Percentiles rank a stretch among this genome's conserved stretches.
These are phyloP conservation scores for Periconia digitata DNA, from an alignment of 2,329 filamentous ascomycete species.

Conservation along the genomic window DNA sequence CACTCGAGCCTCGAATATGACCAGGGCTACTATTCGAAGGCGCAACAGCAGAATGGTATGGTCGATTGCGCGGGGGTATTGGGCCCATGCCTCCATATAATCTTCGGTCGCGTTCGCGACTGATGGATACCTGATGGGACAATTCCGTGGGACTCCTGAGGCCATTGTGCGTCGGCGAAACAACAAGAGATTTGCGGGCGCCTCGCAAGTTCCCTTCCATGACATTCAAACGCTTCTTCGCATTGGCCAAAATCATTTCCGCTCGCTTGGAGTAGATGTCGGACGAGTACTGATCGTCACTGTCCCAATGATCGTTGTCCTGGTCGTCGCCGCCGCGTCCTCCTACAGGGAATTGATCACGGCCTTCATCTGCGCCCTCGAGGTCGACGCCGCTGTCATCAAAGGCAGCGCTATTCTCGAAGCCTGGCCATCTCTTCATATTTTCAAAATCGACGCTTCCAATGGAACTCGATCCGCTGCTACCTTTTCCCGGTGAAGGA, in stretches of 20 bases:
- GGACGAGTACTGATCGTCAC: slow-evolving; percentile 69
- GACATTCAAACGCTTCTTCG: slow-evolving; percentile 83
- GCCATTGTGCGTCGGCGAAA: slow-evolving; percentile 54
- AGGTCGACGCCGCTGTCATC: slow-evolving; percentile 39
- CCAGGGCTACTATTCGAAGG: slow-evolving; percentile 32
- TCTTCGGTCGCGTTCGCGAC: slow-evolving; percentile 38
- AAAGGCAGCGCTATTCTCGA: slow-evolving; percentile 39
- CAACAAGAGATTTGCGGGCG: slow-evolving; percentile 68
- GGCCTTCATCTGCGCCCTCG: slow-evolving; percentile 31
- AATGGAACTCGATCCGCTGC: slow-evolving; percentile 44
- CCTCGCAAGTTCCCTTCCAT: slow-evolving; percentile 91
- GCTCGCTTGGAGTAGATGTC: slow-evolving; percentile 63
- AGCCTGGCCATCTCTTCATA: slow-evolving; percentile 38
- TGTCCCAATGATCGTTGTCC: slow-evolving; percentile 41
- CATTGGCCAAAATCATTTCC: slow-evolving; percentile 88
- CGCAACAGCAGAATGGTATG: slow-evolving; percentile 36
- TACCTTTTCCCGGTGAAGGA: slow-evolving; percentile 30
- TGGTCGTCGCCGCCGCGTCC: slow-evolving; percentile 30
- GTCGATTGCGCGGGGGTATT: slow-evolving; percentile 35
- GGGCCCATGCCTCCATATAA: slow-evolving; percentile 41
- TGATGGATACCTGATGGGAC: slow-evolving; percentile 34
- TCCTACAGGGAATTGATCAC: slow-evolving; percentile 26
- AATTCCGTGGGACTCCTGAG: slow-evolving; percentile 32
- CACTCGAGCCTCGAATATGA: slow-evolving; percentile 46
- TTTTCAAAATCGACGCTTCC: slow-evolving; percentile 49